Conservation (phyloP, 2,329 filamentous ascomycete species). For the Calonectria naviculata region DNA sequence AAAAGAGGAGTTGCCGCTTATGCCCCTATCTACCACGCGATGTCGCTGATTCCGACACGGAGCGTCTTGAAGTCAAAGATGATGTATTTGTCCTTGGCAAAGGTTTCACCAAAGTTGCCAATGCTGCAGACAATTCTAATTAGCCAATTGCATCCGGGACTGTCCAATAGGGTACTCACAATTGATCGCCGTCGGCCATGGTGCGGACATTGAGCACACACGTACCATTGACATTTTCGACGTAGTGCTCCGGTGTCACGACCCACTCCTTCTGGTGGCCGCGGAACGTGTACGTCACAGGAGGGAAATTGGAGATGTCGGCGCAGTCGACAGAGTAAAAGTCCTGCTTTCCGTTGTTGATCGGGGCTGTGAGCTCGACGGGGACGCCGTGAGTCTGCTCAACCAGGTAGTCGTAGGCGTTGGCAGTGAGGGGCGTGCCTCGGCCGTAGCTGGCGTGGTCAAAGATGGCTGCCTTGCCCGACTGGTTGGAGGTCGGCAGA, state of each 20-base stretch:
- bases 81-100: constrained; percentile 23
- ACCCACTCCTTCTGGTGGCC: constrained; percentile 16
- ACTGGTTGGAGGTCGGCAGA: constrained; percentile 9
- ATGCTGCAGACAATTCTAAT: neutral
- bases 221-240: constrained; percentile 12
- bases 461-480: constrained; percentile 22
- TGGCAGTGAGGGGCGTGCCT: constrained; percentile 11
- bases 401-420: constrained; percentile 14
- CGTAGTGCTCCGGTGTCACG: constrained; percentile 14
- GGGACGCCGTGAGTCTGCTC: constrained; percentile 16
- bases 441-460: constrained; percentile 20
- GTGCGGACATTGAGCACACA: constrained; percentile 19
- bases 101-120: constrained; percentile 21
- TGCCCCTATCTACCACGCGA: neutral
- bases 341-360: constrained; percentile 10
- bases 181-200: constrained; percentile 6
- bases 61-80: constrained; percentile 17
- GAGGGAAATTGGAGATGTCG: neutral
- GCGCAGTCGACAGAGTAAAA: constrained; percentile 18
- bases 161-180: neutral
- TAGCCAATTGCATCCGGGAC: neutral
- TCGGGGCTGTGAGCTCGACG: neutral
- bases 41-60: constrained; percentile 19
- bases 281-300: constrained; percentile 6
- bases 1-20: neutral